Evolutionary conservation across 306 rosid species (phyloP).

Genomic region (Cicer pinnatifidum): DNA sequence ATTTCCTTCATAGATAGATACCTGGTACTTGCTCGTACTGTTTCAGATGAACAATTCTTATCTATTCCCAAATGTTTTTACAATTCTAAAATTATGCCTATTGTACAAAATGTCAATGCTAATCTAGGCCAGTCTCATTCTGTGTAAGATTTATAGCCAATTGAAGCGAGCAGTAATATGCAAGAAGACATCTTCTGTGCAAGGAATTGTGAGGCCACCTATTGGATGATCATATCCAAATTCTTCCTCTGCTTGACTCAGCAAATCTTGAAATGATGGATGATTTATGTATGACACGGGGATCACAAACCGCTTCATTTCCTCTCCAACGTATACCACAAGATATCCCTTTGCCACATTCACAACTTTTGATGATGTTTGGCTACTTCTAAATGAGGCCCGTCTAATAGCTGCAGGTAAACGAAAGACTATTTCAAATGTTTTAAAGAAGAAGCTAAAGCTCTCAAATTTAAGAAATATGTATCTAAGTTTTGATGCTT

Average conservation of each 20-base stretch:
- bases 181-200: conserved; percentile 45
- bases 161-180: conserved; percentile 45
- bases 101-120: conserved; percentile 27
- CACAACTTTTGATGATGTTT: conserved; percentile 14
- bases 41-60: no score
- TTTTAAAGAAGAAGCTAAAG: conserved; percentile 12
- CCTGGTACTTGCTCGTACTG: no score
- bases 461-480: conserved; percentile 5
- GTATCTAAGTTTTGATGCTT: background rate
- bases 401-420: conserved; percentile 35
- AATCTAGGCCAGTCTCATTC: conserved; percentile 2
- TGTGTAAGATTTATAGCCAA: background rate
- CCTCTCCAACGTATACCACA: conserved; percentile 54
- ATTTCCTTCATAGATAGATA: no score
- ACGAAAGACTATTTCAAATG: conserved; percentile 39
- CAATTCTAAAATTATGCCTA: conserved; percentile 9
- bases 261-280: conserved; percentile 50
- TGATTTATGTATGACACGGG: conserved; percentile 52
- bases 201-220: conserved; percentile 54
- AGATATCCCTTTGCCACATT: conserved; percentile 39
- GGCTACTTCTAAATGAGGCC: conserved; percentile 17
- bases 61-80: conserved; percentile 3
- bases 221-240: conserved; percentile 51
- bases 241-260: conserved; percentile 48
- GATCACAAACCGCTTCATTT: conserved; percentile 42